These are phyloP conservation scores for Ophiostoma pallidulum DNA, from an alignment of 2,329 filamentous ascomycete species.

Conservation along the genomic window DNA sequence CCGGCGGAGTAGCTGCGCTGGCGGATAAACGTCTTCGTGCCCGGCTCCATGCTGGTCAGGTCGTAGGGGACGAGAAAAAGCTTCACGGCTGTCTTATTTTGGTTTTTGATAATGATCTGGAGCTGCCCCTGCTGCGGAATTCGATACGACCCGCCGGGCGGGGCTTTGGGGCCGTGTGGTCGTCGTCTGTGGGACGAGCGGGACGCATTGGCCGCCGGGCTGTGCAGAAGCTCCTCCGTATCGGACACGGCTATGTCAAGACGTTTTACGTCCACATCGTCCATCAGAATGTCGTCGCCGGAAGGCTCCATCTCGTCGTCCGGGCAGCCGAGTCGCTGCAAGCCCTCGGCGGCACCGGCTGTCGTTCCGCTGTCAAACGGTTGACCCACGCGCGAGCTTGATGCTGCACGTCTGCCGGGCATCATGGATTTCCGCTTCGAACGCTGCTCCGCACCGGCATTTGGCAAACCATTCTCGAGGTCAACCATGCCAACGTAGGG, in stretches of 20 bases:
- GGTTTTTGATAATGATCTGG: conserved; percentile 96
- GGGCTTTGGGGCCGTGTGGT: conserved; percentile 44
- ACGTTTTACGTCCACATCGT: conserved; percentile 5
- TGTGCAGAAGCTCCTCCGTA: conserved; percentile 20
- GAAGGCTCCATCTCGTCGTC: too few relatives aligned
- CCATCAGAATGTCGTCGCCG: conserved; percentile 13
- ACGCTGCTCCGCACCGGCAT: conserved; percentile 37
- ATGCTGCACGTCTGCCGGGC: conserved; percentile 29
- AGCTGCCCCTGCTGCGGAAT: conserved; percentile 91
- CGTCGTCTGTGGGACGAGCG: conserved; percentile 42
- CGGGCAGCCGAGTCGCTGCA: too few relatives aligned
- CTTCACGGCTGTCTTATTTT: conserved; percentile 96
- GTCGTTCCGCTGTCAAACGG: neutral
- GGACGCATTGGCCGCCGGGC: conserved; percentile 1
- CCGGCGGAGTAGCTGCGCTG: conserved; percentile 89
- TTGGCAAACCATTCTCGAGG: conserved; percentile 67
- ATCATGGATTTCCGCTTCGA: conserved; percentile 35
- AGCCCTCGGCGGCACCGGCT: neutral
- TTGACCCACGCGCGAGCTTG: neutral
- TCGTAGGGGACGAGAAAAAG: conserved; percentile 92
- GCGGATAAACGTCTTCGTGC: conserved; percentile 90
- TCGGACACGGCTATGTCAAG: conserved; percentile 9
- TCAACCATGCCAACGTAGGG: conserved; percentile 94
- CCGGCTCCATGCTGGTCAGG: conserved; percentile 80
- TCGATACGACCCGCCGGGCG: conserved; percentile 82